Evolutionary conservation across 2,329 filamentous ascomycete species (phyloP), one percentile per base, ranked within the genome.

Genomic region (Diaporthe citri): DNA sequence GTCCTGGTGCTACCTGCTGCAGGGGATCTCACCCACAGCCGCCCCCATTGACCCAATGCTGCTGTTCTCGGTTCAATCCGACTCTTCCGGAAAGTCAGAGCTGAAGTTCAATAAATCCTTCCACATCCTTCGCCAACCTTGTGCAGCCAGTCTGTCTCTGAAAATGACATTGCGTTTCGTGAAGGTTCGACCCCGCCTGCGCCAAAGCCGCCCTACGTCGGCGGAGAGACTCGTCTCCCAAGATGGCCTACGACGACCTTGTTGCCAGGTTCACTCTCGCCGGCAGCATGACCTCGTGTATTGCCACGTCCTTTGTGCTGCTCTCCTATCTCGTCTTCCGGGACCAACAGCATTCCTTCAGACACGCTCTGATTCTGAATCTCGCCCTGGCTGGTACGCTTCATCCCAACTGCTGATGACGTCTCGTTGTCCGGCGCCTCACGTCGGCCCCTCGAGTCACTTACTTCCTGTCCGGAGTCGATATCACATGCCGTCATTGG

Each of bases 291-390:
- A 31, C 77, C 56, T 78, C 76, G 22, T 73, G 73, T 8, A 20
- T 76, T 34, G 76, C 77, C 5, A 75, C 77, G 17, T 67, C 59
- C 8, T 66, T 71, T 36, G 76, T 77, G 17, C 67, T 78, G 34
- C 51, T 72, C 12, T 78, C 72, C 10, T 78, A 76, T 31, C 57
- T 70, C 17, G 28, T 73, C 15, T 76, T 72, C 43, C 62, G 66
- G 22, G 72, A 62, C 22, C 74, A 71, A 51, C 77, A 79, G 39
- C 74, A 72, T 39, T 78, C 77, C n/a, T 77, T 79, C 43, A 78
- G 79, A 8, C 78, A 80, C 75, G 78, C 78, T 10, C 71, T 80
- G 46, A 62, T 80, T 13, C 52, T 80, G 34, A 79, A 79, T 28
- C 75, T 79, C 7, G 75, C 76, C 12, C 56, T 79, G 52, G 77